Conservation (phyloP, 2,329 filamentous ascomycete genomes). For the Phialophora chinensis region DNA sequence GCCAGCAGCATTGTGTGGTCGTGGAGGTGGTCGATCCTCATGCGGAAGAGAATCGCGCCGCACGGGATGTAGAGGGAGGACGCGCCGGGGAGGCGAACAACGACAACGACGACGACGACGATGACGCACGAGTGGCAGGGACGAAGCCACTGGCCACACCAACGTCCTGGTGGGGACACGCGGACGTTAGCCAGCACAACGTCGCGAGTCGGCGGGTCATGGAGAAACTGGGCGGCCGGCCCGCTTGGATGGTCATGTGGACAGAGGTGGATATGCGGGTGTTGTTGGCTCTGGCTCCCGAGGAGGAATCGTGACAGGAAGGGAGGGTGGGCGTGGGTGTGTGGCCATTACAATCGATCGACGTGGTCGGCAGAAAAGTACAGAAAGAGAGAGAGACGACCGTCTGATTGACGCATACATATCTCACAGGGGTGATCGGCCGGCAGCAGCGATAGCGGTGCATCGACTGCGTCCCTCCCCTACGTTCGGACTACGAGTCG, state of each 20-base stretch:
- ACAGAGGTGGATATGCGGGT: slow-evolving; percentile 45
- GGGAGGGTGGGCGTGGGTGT: too few species aligned
- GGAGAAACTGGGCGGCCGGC: slow-evolving; percentile 51
- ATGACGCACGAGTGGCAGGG: too few species aligned
- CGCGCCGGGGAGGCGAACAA: slow-evolving; percentile 20
- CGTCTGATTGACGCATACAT: too few species aligned
- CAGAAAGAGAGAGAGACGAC: too few species aligned
- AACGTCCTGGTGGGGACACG: slow-evolving; percentile 43
- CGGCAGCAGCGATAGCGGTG: too few species aligned
- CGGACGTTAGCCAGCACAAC: slow-evolving; percentile 48
- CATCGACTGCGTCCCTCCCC: too few species aligned
- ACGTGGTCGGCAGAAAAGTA: too few species aligned
- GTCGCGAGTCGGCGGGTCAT: slow-evolving; percentile 49
- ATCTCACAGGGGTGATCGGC: too few species aligned
- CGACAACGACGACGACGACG: background rate
- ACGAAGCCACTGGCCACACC: background rate
- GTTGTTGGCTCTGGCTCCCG: background rate
- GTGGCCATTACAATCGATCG: too few species aligned
- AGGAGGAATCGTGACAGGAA: background rate
- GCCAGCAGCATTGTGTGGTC: slow-evolving; percentile 41
- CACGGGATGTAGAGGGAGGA: slow-evolving; percentile 21
- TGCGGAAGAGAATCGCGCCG: background rate
- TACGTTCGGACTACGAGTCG: background rate
- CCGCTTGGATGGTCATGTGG: slow-evolving; percentile 48
- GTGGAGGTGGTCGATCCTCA: slow-evolving; percentile 33